Conservation (phyloP, 2,329 filamentous ascomycete species). For the Neonectria sp. region DNA sequence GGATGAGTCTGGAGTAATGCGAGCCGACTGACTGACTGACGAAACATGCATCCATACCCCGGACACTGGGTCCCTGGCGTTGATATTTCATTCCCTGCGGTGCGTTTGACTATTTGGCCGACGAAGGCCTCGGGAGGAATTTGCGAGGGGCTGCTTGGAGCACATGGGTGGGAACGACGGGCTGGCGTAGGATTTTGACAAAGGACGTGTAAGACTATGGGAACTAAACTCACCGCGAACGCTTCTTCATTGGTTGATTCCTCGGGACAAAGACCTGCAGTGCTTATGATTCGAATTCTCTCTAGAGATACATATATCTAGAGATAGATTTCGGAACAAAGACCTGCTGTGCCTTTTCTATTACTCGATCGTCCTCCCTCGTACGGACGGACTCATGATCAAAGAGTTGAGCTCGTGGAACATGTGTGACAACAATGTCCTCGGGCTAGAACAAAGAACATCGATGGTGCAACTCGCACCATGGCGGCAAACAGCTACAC, state of each 20-base stretch:
- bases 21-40: slow-evolving; percentile 12
- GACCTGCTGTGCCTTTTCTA: background rate
- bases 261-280: background rate
- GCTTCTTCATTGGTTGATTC: background rate
- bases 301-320: background rate
- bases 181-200: slow-evolving; percentile 3
- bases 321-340: background rate
- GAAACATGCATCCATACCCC: slow-evolving; percentile 18
- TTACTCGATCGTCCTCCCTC: background rate
- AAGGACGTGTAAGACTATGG: slow-evolving; percentile 16
- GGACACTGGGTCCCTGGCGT: slow-evolving; percentile 31
- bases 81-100: slow-evolving; percentile 54
- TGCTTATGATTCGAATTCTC: background rate
- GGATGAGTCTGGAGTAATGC: slow-evolving; percentile 80
- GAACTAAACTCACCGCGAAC: slow-evolving; percentile 12
- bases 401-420: background rate
- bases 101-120: slow-evolving; percentile 22
- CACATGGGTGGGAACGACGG: slow-evolving; percentile 5
- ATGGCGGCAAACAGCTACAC: background rate
- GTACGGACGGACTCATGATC: slow-evolving; percentile 1
- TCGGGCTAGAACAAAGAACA: background rate
- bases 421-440: background rate
- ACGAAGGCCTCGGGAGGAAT: slow-evolving; percentile 5
- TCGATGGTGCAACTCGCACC: background rate
- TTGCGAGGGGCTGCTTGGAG: slow-evolving; percentile 2